Evolutionary conservation across 2,329 filamentous ascomycete species (phyloP).

Genomic region (Ascochyta pisi): DNA sequence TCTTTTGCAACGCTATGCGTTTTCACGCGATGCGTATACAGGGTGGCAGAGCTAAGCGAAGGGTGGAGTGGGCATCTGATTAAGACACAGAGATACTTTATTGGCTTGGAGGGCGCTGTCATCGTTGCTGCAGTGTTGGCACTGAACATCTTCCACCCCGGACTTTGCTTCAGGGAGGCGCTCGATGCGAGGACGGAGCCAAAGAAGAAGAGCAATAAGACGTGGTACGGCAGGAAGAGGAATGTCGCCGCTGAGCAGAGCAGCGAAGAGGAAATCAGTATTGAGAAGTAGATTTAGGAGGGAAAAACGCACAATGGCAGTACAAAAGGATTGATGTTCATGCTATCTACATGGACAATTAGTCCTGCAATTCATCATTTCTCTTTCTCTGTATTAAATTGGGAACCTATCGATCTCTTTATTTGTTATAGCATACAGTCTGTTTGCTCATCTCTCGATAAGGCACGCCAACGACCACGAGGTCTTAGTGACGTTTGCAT

Average conservation of each 20-base stretch:
- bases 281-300: slow-evolving; percentile 4
- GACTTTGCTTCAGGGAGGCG: slow-evolving; percentile 46
- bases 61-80: slow-evolving; percentile 69
- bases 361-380: too few relatives aligned
- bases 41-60: slow-evolving; percentile 69
- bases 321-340: neutral
- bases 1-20: slow-evolving; percentile 67
- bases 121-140: slow-evolving; percentile 42
- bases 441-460: too few relatives aligned
- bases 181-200: slow-evolving; percentile 21
- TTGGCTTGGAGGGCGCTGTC: slow-evolving; percentile 48
- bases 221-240: slow-evolving; percentile 31
- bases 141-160: slow-evolving; percentile 48
- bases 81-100: slow-evolving; percentile 48
- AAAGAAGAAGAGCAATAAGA: slow-evolving; percentile 7
- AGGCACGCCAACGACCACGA: too few relatives aligned
- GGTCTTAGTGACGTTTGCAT: too few relatives aligned
- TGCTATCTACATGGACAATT: too few relatives aligned
- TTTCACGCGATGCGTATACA: slow-evolving; percentile 69
- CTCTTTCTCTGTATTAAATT: too few relatives aligned
- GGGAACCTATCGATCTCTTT: too few relatives aligned
- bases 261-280: slow-evolving; percentile 14
- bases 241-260: slow-evolving; percentile 7
- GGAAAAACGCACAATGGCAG: neutral
- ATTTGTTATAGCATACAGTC: too few relatives aligned